Evolutionary conservation across 116 monocot genomes (phyloP).

Genomic region (Papilionanthe hybrid): DNA sequence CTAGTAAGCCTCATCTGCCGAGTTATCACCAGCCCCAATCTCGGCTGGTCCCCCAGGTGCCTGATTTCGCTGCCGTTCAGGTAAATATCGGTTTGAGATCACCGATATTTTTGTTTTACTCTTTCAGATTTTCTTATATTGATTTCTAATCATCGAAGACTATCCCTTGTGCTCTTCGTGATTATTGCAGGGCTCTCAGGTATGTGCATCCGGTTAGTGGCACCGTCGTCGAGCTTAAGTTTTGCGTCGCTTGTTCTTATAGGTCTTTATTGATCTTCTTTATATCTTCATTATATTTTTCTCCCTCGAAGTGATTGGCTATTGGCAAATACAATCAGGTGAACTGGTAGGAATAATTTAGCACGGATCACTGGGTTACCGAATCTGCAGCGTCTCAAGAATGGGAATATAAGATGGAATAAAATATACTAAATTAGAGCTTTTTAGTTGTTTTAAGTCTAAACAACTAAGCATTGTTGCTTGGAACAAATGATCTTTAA

Average conservation of each 20-base stretch:
- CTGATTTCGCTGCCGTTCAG: slow-evolving; percentile 29
- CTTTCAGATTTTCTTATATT: not conserved
- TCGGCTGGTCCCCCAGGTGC: slow-evolving; percentile 16
- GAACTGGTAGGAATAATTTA: not conserved
- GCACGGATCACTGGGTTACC: not conserved
- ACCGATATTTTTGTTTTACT: not conserved
- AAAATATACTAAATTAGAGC: not conserved
- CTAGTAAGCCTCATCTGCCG: not conserved
- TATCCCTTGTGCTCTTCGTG: too few relatives aligned
- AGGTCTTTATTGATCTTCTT: slow-evolving; percentile 25
- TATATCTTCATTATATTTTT: not conserved
- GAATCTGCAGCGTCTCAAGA: not conserved
- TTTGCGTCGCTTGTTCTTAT: slow-evolving; percentile 91
- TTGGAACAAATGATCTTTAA: not conserved
- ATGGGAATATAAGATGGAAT: not conserved
- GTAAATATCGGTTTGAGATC: not conserved
- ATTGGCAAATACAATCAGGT: not conserved
- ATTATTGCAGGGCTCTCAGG: slow-evolving; percentile 29
- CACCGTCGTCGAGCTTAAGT: slow-evolving; percentile 57
- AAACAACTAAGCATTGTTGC: not conserved
- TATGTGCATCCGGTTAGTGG: slow-evolving; percentile 52
- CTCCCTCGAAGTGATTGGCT: not conserved
- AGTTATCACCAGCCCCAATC: slow-evolving; percentile 15
- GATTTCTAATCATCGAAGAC: not conserved
- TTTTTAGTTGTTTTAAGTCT: too few relatives aligned